Conservation (phyloP, 805 yeast species). For the Yamadazyma takamatsuzukensis region DNA sequence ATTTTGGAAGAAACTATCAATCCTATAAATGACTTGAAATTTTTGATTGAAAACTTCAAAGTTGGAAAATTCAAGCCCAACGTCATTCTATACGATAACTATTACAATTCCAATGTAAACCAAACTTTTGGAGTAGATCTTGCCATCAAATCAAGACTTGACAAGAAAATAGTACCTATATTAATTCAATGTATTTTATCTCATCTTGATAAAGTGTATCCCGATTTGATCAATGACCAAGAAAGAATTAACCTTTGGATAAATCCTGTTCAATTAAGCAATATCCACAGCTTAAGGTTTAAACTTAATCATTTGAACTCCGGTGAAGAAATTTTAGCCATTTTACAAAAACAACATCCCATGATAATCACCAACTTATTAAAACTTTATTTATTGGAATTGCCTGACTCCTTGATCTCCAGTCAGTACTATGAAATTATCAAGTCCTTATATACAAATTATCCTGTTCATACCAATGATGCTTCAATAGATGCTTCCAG, state of each 20-base stretch:
- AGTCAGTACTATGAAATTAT: slow-evolving; percentile 62
- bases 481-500: slow-evolving; percentile 40
- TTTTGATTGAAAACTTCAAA: slow-evolving; percentile 60
- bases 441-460: slow-evolving; percentile 55
- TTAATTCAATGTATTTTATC: slow-evolving; percentile 60
- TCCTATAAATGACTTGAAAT: slow-evolving; percentile 65
- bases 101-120: slow-evolving; percentile 61
- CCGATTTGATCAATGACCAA: slow-evolving; percentile 64
- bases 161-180: slow-evolving; percentile 67
- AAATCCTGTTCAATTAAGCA: slow-evolving; percentile 55
- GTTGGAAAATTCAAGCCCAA: slow-evolving; percentile 76
- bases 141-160: slow-evolving; percentile 66
- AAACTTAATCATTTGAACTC: slow-evolving; percentile 41
- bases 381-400: slow-evolving; percentile 70
- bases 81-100: slow-evolving; percentile 73
- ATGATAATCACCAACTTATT: slow-evolving; percentile 63
- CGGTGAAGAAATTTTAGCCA: slow-evolving; percentile 25
- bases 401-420: slow-evolving; percentile 75
- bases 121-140: slow-evolving; percentile 82
- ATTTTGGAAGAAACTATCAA: slow-evolving; percentile 68
- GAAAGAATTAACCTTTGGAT: slow-evolving; percentile 69
- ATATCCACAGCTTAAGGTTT: slow-evolving; percentile 59
- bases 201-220: slow-evolving; percentile 67
- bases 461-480: slow-evolving; percentile 32
- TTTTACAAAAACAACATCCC: slow-evolving; percentile 42